Evolutionary conservation across 176 grass and related monocot genomes (phyloP), one percentile per base, ranked within the genome.

Genomic region (Aegilops speltoides): DNA sequence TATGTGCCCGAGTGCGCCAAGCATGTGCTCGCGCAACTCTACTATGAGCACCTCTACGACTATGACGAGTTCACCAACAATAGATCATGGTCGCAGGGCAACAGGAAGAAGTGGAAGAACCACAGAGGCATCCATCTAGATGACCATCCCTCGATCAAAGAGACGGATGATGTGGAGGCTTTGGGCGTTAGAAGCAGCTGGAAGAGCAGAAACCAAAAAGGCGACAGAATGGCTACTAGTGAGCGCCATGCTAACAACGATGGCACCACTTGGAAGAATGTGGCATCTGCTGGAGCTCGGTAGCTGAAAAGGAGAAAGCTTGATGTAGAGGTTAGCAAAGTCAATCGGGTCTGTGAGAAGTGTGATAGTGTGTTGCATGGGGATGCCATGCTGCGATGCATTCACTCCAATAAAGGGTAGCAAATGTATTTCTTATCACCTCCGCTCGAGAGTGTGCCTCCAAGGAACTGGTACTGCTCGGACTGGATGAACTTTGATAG

Each of bases 261-360:
- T 20, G 6, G 2, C 34, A 24, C 1, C 43, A 23, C 14, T 46
- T 10, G 12, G 54, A 76, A 79, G 10, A 76, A 57, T 57, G 60
- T 10, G 3, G 24, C 8, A 5, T 76, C 25, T 36, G 34, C 46
- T 65, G 82, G 61, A 33, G 59, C 23, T 64, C 29, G 19, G 3
- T 89, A 91, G 85, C 56, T 48, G 64, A 94, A 83, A 83, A 80
- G 68, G 60, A 83, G 71, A 59, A 87, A 78, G 13, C 40, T 16
- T 40, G 43, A 76, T 54, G 62, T 63, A 34, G 43, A 6, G 33
- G 74, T 34, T 33, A 56, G 86, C 60, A 85, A 71, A 79, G 85
- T 91, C 34, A 89, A 98, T 88, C 95, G 92, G 87, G 83, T 98
- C 54, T 98, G 93, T n/a, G 91, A 95, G 85, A 93, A 98, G 87